These are phyloP conservation scores for Schwanniomyces etchellsii DNA, from an alignment of 1,139 yeast species.

Conservation along the genomic window DNA sequence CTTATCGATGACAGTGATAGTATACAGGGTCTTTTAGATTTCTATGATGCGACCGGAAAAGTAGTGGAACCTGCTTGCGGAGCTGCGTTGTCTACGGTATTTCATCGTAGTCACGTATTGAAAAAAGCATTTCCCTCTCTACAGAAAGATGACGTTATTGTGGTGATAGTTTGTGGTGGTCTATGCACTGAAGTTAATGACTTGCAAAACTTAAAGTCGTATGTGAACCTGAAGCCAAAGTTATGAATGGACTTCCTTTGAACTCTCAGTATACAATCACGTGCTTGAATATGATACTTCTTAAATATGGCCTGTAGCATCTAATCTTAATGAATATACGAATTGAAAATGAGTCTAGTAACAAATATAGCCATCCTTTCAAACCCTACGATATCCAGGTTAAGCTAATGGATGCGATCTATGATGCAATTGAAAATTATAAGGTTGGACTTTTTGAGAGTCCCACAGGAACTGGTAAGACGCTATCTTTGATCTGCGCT, in stretches of 20 bases:
- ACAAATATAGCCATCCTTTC: constrained; percentile 66
- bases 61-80: constrained; percentile 42
- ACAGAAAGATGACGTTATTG: constrained; percentile 24
- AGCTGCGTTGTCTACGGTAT: constrained; percentile 27
- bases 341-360: constrained; percentile 2
- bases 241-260: no score
- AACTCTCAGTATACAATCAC: no score
- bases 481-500: constrained; percentile 80
- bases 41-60: constrained; percentile 17
- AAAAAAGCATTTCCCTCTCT: constrained; percentile 17
- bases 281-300: no score
- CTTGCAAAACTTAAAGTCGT: no score
- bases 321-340: background rate
- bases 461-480: constrained; percentile 96
- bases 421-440: constrained; percentile 53
- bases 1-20: constrained; percentile 34
- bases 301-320: background rate
- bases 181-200: constrained; percentile 20
- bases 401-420: constrained; percentile 70
- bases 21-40: constrained; percentile 22
- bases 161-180: constrained; percentile 39
- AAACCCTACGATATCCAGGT: constrained; percentile 74
- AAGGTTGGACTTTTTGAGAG: constrained; percentile 85
- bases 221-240: no score
- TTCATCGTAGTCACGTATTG: constrained; percentile 17